Evolutionary conservation across 140 eudicot genomes (phyloP), one percentile per base, ranked within the genome.

Genomic region (Anethum foeniculum): DNA sequence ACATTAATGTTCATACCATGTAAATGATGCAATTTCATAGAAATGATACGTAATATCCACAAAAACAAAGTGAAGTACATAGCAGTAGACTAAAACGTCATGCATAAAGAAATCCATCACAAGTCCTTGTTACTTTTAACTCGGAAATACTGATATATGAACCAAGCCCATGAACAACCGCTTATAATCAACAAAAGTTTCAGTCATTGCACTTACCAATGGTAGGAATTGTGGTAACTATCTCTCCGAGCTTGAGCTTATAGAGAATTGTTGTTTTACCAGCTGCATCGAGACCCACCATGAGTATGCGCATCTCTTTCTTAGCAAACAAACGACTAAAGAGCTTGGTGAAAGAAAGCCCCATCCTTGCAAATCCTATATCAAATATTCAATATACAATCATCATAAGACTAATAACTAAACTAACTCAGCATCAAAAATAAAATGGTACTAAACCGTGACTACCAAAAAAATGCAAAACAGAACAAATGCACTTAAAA

Each of bases 221-320:
- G 68, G 83, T 80, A 13, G 83, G 83, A 71, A 80, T 80, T 23
- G 83, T 80, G 12, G 83, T 71, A 9, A 80, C 83, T 48, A 80
- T 80, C 83, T 80, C 83, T 71, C 83, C 83, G 19, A 80, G 78
- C 83, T 80, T 80, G 72, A 80, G 83, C 83, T 80, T 80, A 67
- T 80, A 80, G 7, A 80, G 68, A 36, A 80, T 80, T 27, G 83
- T 80, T 0, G 83, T 80, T 71, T 80, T 80, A 80, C 83, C 83
- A 51, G 83, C 83, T 16, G 83, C 83, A 80, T 80, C 83, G 67
- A 80, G 83, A 71, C 83, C 83, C 78, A 80, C 83, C 83, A 80
- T 80, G 27, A 80, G 44, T 69, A 80, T 80, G 25, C 83, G 83
- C 83, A 80, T 80, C 83, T 80, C 83, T 71, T 80, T 80, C 71